Conservation (phyloP, 2,329 filamentous ascomycete species). For the Boeremia exigua region DNA sequence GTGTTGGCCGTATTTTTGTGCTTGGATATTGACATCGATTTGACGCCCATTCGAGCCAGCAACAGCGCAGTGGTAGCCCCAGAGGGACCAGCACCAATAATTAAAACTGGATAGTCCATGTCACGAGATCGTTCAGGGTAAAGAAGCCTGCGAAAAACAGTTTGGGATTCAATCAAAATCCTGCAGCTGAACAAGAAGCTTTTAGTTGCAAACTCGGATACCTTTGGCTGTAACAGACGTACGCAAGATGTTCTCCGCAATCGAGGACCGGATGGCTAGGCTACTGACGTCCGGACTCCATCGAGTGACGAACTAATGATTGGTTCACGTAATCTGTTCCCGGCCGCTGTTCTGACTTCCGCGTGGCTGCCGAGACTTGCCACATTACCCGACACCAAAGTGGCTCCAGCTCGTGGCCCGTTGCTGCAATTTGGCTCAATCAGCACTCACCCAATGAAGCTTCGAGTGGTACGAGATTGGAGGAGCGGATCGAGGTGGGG, state of each 20-base stretch:
- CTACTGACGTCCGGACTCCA: not conserved
- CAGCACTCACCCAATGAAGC: too few species aligned
- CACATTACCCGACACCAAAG: not conserved
- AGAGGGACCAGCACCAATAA: not conserved
- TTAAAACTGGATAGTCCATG: not conserved
- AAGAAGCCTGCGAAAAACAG: not conserved
- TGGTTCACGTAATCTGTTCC: not conserved
- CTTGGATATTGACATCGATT: not conserved
- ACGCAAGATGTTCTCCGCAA: too few species aligned
- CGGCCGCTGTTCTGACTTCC: not conserved
- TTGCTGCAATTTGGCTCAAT: too few species aligned
- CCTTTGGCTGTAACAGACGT: too few species aligned
- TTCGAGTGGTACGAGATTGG: too few species aligned
- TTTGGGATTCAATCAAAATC: too few species aligned
- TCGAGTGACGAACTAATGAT: not conserved
- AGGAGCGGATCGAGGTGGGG: not conserved
- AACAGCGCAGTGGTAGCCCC: not conserved
- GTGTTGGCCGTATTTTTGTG: constrained; percentile 54
- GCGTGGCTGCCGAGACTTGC: not conserved
- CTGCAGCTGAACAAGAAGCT: not conserved
- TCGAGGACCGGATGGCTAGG: not conserved
- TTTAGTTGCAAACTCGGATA: too few species aligned
- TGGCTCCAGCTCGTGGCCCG: not conserved
- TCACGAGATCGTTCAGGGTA: not conserved
- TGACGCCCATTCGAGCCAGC: not conserved